Evolutionary conservation across 2,329 filamentous ascomycete species (phyloP), one percentile per base, ranked within the genome.

Genomic region (Pseudocercospora fijiensis): DNA sequence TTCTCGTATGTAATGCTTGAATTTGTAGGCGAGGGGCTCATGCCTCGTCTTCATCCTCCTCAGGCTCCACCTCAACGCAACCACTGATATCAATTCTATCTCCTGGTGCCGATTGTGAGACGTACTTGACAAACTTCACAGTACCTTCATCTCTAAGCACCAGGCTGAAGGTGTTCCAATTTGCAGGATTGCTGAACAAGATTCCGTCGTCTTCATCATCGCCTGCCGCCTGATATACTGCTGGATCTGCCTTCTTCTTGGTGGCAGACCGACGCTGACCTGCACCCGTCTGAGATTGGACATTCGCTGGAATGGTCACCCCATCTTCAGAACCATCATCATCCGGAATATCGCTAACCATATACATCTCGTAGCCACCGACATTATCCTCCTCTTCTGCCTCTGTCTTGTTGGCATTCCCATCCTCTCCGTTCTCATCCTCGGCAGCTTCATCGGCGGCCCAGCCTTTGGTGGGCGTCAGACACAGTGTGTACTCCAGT

Each of bases 111-210:
- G 84, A 86, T 64, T 83, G 83, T 77, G 90, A 96, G 22, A 99
- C 90, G 76, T 98, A 99, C 82, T 98, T 99, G 73, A 98, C 92
- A 75, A 99, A 99, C 76, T 91, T 89, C 74, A 99, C 82, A 13
- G 90, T 89, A 13, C 91, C 93, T 69, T 86, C 87, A 75, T 99
- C 95, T 63, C 95, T 85, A 70, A 98, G 81, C 30, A 98, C 95
- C 69, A 99, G 86, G 68, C 89, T 92, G 81, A 99, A 83, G 68
- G 90, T 91, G 77, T 98, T 98, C 95, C 95, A 99, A 7, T 82
- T 81, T 1, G 88, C 87, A 0, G 87, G 83, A 71, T 87, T 88
- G 53, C 84, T 87, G 75, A 91, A 90, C 33, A 91, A 77, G 58
- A 90, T 86, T 0, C 87, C 87, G 69, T 90, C 88, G 63, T 96